A percentile compares a stretch with the other conserved stretches of the same genome.
phyloP scores from a whole-genome alignment of 2,329 filamentous ascomycete species.

The Whalleya microplaca region DNA sequence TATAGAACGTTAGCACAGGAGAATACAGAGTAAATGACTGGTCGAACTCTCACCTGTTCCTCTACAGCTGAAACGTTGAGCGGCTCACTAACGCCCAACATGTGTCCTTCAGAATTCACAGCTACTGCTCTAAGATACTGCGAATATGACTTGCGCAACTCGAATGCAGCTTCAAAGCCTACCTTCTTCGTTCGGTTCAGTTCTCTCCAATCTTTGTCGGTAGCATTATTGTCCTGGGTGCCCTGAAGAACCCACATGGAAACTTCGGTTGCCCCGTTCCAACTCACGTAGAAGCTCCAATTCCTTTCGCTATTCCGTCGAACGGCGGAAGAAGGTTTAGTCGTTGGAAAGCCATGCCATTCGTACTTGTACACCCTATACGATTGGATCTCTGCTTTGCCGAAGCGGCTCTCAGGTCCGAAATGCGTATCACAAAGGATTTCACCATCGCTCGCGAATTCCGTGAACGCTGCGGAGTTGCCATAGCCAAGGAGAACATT shows the following conservation, averaged over 20 bases:
- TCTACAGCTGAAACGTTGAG: constrained; percentile 13
- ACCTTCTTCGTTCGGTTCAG: constrained; percentile 27
- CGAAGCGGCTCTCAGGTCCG: constrained; percentile 24
- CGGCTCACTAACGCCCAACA: constrained; percentile 18
- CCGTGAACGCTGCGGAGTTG: constrained; percentile 31
- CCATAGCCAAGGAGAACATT: constrained; percentile 51
- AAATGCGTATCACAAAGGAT: constrained; percentile 29
- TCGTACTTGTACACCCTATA: constrained; percentile 37
- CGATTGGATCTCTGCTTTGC: constrained; percentile 25
- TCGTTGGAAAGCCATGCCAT: constrained; percentile 32
- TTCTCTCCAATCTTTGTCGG: constrained; percentile 23
- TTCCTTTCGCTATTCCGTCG: constrained; percentile 16
- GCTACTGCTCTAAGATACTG: constrained; percentile 22
- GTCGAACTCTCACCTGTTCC: constrained; percentile 14
- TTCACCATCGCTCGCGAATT: constrained; percentile 30
- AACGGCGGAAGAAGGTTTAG: constrained; percentile 25
- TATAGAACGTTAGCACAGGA: constrained; percentile 6
- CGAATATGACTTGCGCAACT: constrained; percentile 26
- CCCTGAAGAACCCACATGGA: constrained; percentile 45
- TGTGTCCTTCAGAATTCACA: constrained; percentile 17
- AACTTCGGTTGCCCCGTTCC: constrained; percentile 41
- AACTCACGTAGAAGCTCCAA: constrained; percentile 43
- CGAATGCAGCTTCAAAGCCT: constrained; percentile 43
- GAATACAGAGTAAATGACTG: neutral
- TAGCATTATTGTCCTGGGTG: constrained; percentile 32